A percentile compares a stretch with the other conserved stretches of the same genome.
These are phyloP conservation scores for Pulicaria dysenterica DNA, from an alignment of 129 eudicot species.

Conservation along the genomic window DNA sequence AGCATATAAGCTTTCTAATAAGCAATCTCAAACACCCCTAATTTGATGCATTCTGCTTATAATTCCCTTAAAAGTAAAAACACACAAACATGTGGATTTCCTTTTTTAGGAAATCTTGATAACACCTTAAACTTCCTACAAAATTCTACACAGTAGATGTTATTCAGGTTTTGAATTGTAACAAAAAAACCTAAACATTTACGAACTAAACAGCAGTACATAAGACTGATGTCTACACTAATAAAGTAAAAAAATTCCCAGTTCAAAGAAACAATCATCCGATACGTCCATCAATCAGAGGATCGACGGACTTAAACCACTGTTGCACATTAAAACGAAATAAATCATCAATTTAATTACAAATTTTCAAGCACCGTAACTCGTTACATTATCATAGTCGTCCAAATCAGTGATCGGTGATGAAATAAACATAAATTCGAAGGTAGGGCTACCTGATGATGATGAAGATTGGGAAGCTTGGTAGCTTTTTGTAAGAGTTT, in stretches of 20 bases:
- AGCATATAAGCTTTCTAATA: not conserved
- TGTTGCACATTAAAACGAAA: not conserved
- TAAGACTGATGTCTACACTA: not conserved
- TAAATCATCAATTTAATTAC: not conserved
- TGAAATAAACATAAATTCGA: not conserved
- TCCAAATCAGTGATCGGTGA: slow-evolving; percentile 16
- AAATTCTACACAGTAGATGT: not conserved
- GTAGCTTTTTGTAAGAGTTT: slow-evolving; percentile 76
- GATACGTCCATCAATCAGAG: not conserved
- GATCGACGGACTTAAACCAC: slow-evolving; percentile 8
- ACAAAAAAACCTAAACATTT: not conserved
- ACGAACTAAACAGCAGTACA: not conserved
- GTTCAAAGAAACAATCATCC: slow-evolving; percentile 15
- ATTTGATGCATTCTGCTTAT: slow-evolving; percentile 20
- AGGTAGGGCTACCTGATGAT: slow-evolving; percentile 39
- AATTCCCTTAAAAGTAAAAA: not conserved
- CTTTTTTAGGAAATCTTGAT: not conserved
- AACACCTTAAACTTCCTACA: slow-evolving; percentile 7
- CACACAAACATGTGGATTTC: not conserved
- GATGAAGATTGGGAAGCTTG: slow-evolving; percentile 33
- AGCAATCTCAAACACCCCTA: not conserved
- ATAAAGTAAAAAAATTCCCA: not conserved
- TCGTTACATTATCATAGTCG: slow-evolving; percentile 5
- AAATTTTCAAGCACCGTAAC: not conserved
- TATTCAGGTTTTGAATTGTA: slow-evolving; percentile 10